A percentile compares a stretch with the other conserved stretches of the same genome.
These are phyloP conservation scores for Ceratobasidium sp. DNA, from an alignment of 1,284 basidiomycete genomes.

Conservation along the genomic window DNA sequence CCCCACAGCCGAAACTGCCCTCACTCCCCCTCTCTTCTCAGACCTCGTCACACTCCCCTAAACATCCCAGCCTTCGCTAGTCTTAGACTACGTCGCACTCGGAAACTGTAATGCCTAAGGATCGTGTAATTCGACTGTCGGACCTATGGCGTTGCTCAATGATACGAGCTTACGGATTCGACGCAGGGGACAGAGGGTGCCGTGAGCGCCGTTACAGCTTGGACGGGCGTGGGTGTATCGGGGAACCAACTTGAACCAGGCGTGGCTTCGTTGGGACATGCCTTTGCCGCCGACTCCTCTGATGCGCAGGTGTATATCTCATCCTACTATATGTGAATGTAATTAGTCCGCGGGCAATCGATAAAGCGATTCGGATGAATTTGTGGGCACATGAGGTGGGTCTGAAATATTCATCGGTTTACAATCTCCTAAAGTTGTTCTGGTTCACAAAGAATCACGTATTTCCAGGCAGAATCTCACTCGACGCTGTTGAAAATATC, in stretches of 20 bases:
- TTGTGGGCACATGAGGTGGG: too few species aligned
- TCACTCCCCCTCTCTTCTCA: conserved; percentile 60
- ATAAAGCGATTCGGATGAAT: too few species aligned
- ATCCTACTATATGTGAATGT: too few species aligned
- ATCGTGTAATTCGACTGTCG: conserved; percentile 57
- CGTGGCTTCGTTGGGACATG: conserved; percentile 57
- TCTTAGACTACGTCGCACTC: conserved; percentile 66
- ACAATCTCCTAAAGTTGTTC: too few species aligned
- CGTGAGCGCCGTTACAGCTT: conserved; percentile 59
- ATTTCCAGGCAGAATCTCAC: too few species aligned
- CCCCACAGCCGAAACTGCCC: conserved; percentile 63
- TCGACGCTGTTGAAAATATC: too few species aligned
- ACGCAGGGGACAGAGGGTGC: conserved; percentile 46
- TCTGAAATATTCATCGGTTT: too few species aligned
- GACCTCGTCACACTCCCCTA: conserved; percentile 58
- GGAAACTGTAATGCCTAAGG: conserved; percentile 69
- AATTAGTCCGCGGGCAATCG: too few species aligned
- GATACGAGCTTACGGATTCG: conserved; percentile 60
- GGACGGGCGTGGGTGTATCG: conserved; percentile 64
- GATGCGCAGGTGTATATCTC: too few species aligned
- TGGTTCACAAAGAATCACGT: too few species aligned
- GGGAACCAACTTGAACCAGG: conserved; percentile 64
- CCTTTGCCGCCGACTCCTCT: conserved; percentile 2
- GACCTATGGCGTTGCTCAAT: conserved; percentile 64
- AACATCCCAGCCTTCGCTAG: conserved; percentile 62